These are phyloP conservation scores for Hemileccinum impolitum DNA, from an alignment of 768 basidiomycete species.

Conservation along the genomic window DNA sequence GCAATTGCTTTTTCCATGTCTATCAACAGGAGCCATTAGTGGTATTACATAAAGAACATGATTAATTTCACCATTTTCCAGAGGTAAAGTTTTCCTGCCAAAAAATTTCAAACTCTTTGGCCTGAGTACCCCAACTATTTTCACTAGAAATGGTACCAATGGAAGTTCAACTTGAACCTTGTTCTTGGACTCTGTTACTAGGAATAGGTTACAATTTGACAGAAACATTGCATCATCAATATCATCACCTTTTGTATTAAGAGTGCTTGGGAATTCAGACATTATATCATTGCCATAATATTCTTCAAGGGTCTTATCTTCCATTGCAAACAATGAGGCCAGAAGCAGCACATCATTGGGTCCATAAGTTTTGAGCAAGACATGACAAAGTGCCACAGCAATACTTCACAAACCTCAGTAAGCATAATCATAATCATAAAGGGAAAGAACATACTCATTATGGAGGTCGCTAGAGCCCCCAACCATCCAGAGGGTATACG, in stretches of 20 bases:
- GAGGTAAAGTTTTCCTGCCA: background rate
- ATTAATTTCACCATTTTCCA: background rate
- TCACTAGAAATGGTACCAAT: background rate
- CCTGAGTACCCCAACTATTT: background rate
- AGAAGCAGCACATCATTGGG: slow-evolving; percentile 13
- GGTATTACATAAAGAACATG: background rate
- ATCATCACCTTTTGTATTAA: background rate
- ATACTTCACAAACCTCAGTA: slow-evolving; percentile 1
- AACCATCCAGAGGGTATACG: slow-evolving; percentile 11
- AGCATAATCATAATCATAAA: no score
- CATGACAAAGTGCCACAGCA: slow-evolving; percentile 11
- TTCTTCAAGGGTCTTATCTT: background rate
- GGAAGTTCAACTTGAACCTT: background rate
- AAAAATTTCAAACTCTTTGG: background rate
- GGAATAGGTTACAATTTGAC: no score
- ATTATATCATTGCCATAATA: slow-evolving; percentile 1
- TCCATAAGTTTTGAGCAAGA: slow-evolving; percentile 10
- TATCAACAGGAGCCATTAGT: no score
- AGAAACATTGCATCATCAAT: background rate
- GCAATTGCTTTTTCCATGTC: background rate
- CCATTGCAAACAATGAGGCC: slow-evolving; percentile 6
- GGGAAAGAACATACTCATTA: slow-evolving; percentile 7
- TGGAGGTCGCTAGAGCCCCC: background rate
- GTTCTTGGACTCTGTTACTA: background rate
- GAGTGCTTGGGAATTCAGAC: background rate